Evolutionary conservation across 495 filamentous ascomycete species (phyloP), one percentile per base, ranked within the genome.

Genomic region (Aspergillus incahuasiensis): DNA sequence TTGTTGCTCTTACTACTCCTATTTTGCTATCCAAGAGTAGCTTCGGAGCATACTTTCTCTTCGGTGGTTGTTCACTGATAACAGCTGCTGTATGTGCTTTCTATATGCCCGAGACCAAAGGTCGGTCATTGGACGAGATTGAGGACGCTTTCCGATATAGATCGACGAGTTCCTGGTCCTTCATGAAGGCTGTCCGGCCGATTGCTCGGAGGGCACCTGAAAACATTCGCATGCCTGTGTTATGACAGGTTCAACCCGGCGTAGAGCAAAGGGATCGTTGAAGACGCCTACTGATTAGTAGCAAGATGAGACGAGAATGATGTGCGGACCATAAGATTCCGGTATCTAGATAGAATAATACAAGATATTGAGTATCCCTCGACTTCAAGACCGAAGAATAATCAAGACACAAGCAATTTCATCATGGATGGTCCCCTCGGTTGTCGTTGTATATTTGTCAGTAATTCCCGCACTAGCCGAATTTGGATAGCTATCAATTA

Each of bases 1-100:
- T 88, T n/a, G 78, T 88, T 1, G 85, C 85, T 1, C 74, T 88
- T 47, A 75, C 78, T 5, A 84, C 84, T 0, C 86, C 85, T 0
- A 77, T 86, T 7, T 68, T 89, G 15, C 68, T 88, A 13, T 77
- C 78, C 0, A 74, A 73, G 5, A 82, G 75, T 6, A 74, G 72
- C 6, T 86, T 66, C 39, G 82, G 80, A 0, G 77, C 79, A 0
- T 87, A 87, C 60, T 86, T 86, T 48, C 62, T 87, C 8, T 86
- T 82, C 55, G 84, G 80, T 20, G 66, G 72, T 7, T 74, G 69
- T 41, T 65, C 77, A 2, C 50, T 82, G 13, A 54, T 77, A 22
- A 82, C 82, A 0, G 74, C 77, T 0, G 34, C 70, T 12, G 74
- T 85, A 0, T 79, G 81, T 46, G 64, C 69, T 5, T 32, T 76